Conservation (phyloP, 805 yeast species). For the Metschnikowia henanensis region DNA sequence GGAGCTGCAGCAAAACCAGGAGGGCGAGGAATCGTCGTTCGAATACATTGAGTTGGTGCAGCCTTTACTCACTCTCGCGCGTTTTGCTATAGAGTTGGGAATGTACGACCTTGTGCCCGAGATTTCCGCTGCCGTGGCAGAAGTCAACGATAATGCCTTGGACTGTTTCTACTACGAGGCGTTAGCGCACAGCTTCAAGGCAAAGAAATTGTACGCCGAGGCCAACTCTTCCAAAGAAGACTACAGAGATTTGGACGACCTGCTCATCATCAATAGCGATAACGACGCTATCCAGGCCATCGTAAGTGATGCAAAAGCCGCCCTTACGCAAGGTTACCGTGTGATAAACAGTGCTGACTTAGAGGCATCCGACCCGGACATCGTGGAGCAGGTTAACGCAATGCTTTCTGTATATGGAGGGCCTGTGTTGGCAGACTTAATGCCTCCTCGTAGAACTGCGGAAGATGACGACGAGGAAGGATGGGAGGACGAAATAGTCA, state of each 20-base stretch:
- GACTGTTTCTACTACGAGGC: slow-evolving; percentile 87
- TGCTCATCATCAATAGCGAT: slow-evolving; percentile 18
- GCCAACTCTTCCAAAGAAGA: slow-evolving; percentile 37
- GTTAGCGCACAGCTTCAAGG: slow-evolving; percentile 57
- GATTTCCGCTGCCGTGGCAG: slow-evolving; percentile 67
- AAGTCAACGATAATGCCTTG: slow-evolving; percentile 79
- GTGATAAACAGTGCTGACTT: slow-evolving; percentile 37
- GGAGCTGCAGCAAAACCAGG: slow-evolving; percentile 39
- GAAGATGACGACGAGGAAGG: slow-evolving; percentile 40
- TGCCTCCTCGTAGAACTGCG: slow-evolving; percentile 33
- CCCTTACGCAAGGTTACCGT: slow-evolving; percentile 47
- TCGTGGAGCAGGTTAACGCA: slow-evolving; percentile 51
- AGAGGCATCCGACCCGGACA: slow-evolving; percentile 56
- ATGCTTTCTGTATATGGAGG: slow-evolving; percentile 63
- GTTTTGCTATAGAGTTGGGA: slow-evolving; percentile 77
- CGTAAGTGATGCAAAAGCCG: slow-evolving; percentile 40
- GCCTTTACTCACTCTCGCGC: slow-evolving; percentile 69
- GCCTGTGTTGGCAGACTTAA: slow-evolving; percentile 45
- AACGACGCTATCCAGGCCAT: slow-evolving; percentile 29
- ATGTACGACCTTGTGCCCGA: slow-evolving; percentile 63
- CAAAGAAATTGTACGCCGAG: slow-evolving; percentile 25
- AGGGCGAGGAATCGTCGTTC: slow-evolving; percentile 37
- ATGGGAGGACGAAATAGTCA: slow-evolving; percentile 54
- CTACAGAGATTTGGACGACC: slow-evolving; percentile 40
- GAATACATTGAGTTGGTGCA: slow-evolving; percentile 68